A percentile compares a stretch with the other conserved stretches of the same genome.
These are phyloP conservation scores for Umbellularia californica DNA, from an alignment of 164 flowering plant species.

Conservation along the genomic window DNA sequence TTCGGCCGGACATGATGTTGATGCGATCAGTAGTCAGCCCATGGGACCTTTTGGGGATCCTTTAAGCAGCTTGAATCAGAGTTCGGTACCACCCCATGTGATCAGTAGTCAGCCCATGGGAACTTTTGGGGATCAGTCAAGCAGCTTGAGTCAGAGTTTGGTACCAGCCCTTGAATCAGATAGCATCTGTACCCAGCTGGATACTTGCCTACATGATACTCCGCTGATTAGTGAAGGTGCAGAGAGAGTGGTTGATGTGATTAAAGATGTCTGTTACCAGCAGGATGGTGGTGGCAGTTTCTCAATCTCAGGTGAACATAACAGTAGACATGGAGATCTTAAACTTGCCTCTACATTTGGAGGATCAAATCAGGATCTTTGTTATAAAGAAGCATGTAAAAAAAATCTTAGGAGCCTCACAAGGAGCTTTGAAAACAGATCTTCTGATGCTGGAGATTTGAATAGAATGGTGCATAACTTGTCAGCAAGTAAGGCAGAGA, in stretches of 20 bases:
- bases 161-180: conserved; percentile 8
- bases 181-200: conserved; percentile 7
- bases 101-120: conserved; percentile 12
- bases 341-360: not conserved
- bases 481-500: not conserved
- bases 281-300: not conserved
- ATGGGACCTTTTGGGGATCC: conserved; percentile 4
- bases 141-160: conserved; percentile 6
- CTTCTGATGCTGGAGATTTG: not conserved
- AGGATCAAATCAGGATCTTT: not conserved
- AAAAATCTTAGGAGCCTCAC: not conserved
- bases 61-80: conserved; percentile 3
- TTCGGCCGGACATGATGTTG: not conserved
- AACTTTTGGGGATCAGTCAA: not conserved
- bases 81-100: conserved; percentile 1
- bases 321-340: not conserved
- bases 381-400: not conserved
- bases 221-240: conserved; percentile 20
- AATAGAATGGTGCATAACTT: not conserved
- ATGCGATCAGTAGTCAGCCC: conserved; percentile 8
- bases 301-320: not conserved
- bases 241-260: not conserved
- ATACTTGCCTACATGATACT: conserved; percentile 19
- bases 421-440: not conserved
- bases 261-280: not conserved